These are phyloP conservation scores for Suhomyces sp. DNA, from an alignment of 805 yeast genomes.

Conservation along the genomic window DNA sequence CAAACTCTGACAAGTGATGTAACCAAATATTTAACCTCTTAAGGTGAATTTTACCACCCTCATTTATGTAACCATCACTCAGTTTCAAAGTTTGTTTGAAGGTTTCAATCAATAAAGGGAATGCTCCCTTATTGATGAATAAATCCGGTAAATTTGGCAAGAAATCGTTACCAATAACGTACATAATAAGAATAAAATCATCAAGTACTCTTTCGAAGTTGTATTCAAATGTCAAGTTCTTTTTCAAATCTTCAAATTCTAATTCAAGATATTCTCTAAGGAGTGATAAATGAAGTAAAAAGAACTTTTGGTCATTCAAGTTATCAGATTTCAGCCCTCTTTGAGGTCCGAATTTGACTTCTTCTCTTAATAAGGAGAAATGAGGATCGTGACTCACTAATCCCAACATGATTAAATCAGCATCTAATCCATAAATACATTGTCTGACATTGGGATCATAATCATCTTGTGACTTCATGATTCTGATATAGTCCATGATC, in stretches of 20 bases:
- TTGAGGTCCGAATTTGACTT: constrained; percentile 78
- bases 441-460: constrained; percentile 84
- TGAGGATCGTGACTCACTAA: constrained; percentile 94
- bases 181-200: constrained; percentile 88
- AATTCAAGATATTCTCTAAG: constrained; percentile 88
- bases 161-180: constrained; percentile 97
- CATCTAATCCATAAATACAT: constrained; percentile 94
- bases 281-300: constrained; percentile 76
- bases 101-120: constrained; percentile 85
- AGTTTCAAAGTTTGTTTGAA: constrained; percentile 77
- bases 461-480: constrained; percentile 67
- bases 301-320: constrained; percentile 78
- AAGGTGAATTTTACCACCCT: constrained; percentile 78
- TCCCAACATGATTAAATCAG: constrained; percentile 93
- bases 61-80: constrained; percentile 81
- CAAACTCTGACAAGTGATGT: constrained; percentile 72
- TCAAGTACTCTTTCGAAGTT: constrained; percentile 88
- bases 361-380: constrained; percentile 90
- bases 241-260: constrained; percentile 74
- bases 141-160: constrained; percentile 94
- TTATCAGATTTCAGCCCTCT: constrained; percentile 38
- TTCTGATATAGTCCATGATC: constrained; percentile 88
- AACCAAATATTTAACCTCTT: constrained; percentile 73
- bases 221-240: constrained; percentile 62
- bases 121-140: constrained; percentile 92